Evolutionary conservation across 1,139 yeast species (phyloP).

Genomic region (Saccharomyces hybrid): DNA sequence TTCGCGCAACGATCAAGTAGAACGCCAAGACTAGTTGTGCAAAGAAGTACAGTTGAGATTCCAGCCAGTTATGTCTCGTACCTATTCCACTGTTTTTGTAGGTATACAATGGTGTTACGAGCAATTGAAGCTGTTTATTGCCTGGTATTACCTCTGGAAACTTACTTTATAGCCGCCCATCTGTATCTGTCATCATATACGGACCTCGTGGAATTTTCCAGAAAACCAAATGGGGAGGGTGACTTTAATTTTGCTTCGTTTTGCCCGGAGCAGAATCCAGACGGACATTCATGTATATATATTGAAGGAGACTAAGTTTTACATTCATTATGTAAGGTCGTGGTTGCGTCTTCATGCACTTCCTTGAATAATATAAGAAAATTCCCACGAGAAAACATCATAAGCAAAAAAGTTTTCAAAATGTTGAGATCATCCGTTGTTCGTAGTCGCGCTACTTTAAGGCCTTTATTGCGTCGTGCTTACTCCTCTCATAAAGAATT

Average conservation of each 20-base stretch:
- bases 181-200: not conserved
- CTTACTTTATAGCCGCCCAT: not conserved
- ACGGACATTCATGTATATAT: not conserved
- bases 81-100: not conserved
- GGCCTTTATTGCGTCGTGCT: constrained; percentile 15
- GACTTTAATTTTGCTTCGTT: not conserved
- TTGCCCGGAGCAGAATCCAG: not conserved
- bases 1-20: not conserved
- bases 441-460: not conserved
- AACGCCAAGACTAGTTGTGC: not conserved
- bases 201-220: not conserved
- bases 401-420: not conserved
- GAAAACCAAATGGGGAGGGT: not conserved
- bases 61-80: not conserved
- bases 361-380: not conserved
- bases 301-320: not conserved
- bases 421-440: constrained; percentile 1
- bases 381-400: not conserved
- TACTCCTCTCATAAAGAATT: constrained; percentile 83
- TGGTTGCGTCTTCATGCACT: not conserved
- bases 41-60: not conserved
- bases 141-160: not conserved
- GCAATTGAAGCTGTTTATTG: not conserved
- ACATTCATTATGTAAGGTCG: not conserved
- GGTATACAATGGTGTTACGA: not conserved